Conservation (phyloP, 1,284 basidiomycete species). For the Porodaedalea pini region DNA sequence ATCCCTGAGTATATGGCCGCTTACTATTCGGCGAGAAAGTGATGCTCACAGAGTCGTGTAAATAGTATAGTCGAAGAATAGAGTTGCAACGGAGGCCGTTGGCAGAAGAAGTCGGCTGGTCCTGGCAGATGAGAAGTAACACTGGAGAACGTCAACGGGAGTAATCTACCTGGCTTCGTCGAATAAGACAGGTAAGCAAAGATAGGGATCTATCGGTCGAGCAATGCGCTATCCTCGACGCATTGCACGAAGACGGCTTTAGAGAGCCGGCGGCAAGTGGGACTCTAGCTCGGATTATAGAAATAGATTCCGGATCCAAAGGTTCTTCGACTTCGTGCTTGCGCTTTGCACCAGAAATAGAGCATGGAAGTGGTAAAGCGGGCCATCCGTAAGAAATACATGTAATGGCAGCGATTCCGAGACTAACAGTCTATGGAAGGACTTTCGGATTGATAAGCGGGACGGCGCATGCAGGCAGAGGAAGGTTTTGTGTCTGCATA, state of each 20-base stretch:
- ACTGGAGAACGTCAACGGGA: not conserved
- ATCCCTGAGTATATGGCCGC: too few species aligned
- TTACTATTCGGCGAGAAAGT: too few species aligned
- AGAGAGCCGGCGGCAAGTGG: constrained; percentile 2
- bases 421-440: not conserved
- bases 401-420: not conserved
- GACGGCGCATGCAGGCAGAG: too few species aligned
- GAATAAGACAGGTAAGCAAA: too few species aligned
- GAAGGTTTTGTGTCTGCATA: too few species aligned
- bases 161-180: not conserved
- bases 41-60: too few species aligned
- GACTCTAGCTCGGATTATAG: not conserved
- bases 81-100: too few species aligned
- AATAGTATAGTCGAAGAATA: too few species aligned
- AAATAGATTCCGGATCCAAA: not conserved
- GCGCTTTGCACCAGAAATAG: not conserved
- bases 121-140: not conserved
- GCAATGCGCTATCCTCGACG: not conserved
- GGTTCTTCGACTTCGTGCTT: not conserved
- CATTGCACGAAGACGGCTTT: not conserved
- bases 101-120: not conserved
- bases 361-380: not conserved
- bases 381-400: not conserved
- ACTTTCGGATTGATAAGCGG: too few species aligned
- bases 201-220: not conserved